Conservation (phyloP, 345 rosid species). For the Dipteronia sinensis region DNA sequence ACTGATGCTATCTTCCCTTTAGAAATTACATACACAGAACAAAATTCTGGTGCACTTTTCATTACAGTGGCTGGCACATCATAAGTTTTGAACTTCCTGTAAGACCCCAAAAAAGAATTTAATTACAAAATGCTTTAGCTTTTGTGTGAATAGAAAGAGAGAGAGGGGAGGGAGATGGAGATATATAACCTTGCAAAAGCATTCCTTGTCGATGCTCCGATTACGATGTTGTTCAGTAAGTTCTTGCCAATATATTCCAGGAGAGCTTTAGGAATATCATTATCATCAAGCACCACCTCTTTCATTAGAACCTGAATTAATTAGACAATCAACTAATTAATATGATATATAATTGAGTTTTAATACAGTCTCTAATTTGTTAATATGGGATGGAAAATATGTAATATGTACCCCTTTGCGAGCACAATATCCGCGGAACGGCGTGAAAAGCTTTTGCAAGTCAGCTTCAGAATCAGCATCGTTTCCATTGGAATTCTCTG, state of each 20-base stretch:
- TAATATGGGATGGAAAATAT: not conserved
- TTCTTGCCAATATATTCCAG: constrained; percentile 58
- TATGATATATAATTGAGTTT: too few relatives aligned
- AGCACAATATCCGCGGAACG: constrained; percentile 76
- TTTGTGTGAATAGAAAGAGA: not conserved
- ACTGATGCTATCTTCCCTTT: constrained; percentile 68
- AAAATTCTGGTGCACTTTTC: constrained; percentile 70
- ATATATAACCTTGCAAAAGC: constrained; percentile 56
- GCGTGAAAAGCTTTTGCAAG: constrained; percentile 51
- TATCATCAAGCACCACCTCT: constrained; percentile 66
- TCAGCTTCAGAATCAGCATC: constrained; percentile 38
- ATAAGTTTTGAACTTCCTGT: constrained; percentile 51
- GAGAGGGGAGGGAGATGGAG: not conserved
- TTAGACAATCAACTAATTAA: not conserved
- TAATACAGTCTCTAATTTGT: not conserved
- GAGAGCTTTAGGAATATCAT: constrained; percentile 58
- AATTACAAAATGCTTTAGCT: not conserved
- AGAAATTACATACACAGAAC: constrained; percentile 72
- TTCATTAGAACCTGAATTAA: constrained; percentile 50
- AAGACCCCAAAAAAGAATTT: not conserved
- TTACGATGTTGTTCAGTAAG: constrained; percentile 53
- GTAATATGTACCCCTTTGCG: constrained; percentile 68
- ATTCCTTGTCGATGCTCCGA: constrained; percentile 69
- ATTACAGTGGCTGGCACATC: constrained; percentile 52
- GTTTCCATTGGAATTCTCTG: constrained; percentile 29